Evolutionary conservation across 441 rosid genomes (phyloP).

Genomic region (Lepidium campestre): DNA sequence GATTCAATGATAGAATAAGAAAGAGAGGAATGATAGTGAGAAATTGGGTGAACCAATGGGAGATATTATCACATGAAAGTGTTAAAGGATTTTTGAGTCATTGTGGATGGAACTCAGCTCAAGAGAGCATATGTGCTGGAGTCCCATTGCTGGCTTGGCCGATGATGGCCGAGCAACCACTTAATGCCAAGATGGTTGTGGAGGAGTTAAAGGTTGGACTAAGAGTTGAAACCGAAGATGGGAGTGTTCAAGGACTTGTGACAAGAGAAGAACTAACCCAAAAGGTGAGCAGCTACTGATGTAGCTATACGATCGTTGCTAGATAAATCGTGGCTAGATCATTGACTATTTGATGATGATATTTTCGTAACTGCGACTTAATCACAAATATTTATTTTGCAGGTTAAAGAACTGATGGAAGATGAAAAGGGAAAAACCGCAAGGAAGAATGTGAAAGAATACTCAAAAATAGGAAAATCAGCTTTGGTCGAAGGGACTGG

Average conservation of each 20-base stretch:
- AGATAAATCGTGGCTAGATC: no score
- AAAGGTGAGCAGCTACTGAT: no score
- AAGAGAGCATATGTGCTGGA: constrained; percentile 64
- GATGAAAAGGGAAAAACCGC: constrained; percentile 43
- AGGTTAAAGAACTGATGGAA: constrained; percentile 55
- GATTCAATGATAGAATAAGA: constrained; percentile 36
- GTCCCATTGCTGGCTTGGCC: constrained; percentile 78
- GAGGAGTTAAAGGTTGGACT: constrained; percentile 68
- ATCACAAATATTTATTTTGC: no score
- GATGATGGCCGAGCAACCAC: constrained; percentile 63
- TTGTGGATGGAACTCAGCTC: constrained; percentile 77
- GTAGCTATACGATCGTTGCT: no score
- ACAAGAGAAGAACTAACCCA: constrained; percentile 36
- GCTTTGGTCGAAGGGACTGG: constrained; percentile 49
- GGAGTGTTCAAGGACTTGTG: constrained; percentile 42
- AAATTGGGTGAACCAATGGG: constrained; percentile 69
- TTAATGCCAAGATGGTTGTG: constrained; percentile 55
- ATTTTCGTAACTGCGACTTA: no score
- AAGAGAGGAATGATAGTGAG: constrained; percentile 50
- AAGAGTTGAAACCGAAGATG: constrained; percentile 46
- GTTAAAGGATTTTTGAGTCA: constrained; percentile 63
- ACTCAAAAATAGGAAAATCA: constrained; percentile 37
- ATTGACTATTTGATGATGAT: no score
- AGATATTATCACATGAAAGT: constrained; percentile 47
- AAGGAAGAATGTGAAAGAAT: constrained; percentile 37